Evolutionary conservation across 352 stramenopile species (phyloP).

Genomic region (Globisporangium irregulare): DNA sequence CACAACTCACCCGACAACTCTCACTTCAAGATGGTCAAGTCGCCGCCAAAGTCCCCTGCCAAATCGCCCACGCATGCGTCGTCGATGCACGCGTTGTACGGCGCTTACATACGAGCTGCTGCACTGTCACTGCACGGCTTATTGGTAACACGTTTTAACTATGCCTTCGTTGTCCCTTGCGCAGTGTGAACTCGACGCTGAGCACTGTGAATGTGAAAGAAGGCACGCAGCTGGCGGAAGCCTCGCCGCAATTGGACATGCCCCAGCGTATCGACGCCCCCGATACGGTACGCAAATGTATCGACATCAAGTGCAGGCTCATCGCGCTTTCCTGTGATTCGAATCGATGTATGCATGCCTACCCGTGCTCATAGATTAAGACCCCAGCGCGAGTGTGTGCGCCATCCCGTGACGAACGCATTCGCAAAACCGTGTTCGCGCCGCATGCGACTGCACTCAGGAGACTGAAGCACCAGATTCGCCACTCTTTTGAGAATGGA

Average conservation of each 20-base stretch:
- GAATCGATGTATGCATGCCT: too few relatives aligned
- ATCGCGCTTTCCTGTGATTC: too few relatives aligned
- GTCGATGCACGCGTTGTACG: conserved; percentile 28
- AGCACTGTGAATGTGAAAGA: conserved; percentile 51
- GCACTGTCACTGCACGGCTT: not conserved
- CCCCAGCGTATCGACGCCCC: conserved; percentile 76
- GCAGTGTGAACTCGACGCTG: conserved; percentile 54
- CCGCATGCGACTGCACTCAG: conserved; percentile 56
- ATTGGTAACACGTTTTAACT: not conserved
- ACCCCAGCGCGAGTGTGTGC: conserved; percentile 51
- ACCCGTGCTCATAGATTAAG: conserved; percentile 44
- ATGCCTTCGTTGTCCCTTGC: not conserved
- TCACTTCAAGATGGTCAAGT: conserved; percentile 19
- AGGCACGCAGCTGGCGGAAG: conserved; percentile 75
- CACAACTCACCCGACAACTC: not conserved
- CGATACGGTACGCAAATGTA: conserved; percentile 34
- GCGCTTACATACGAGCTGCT: too few relatives aligned
- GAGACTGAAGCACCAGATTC: conserved; percentile 45
- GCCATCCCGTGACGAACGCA: conserved; percentile 56
- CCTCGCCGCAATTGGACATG: conserved; percentile 69
- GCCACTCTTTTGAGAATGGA: conserved; percentile 44
- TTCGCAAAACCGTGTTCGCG: conserved; percentile 71
- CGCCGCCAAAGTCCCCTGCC: conserved; percentile 53
- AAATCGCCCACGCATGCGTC: conserved; percentile 21
- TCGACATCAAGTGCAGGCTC: too few relatives aligned